Base-by-base conservation (phyloP, 352 stramenopile species). In the Nothophytophthora sp. region DNA sequence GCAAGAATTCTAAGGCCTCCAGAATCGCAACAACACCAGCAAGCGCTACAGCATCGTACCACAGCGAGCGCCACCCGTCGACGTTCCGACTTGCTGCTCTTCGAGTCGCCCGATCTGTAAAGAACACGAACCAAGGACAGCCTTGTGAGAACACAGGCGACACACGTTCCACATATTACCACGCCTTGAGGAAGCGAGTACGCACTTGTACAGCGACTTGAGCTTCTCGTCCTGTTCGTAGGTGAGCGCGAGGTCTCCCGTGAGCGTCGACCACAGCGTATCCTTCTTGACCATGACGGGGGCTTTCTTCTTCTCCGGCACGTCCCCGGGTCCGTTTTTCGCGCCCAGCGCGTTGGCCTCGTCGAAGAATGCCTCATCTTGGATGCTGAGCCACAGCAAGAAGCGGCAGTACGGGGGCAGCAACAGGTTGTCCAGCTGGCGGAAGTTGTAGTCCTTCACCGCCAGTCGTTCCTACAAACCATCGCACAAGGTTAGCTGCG, bases 201-300 rank as follows among this genome's bases (percentile, higher is more conserved):
- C 76, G 40, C 68, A 90, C 84, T 92, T 95, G 69, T 95, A 95
- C 6, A 93, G 50, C 4, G 77, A 77, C 60, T 92, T 92, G 47
- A 96, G 76, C 50, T 96, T 96, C 55, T 96, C 86, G 45, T 96
- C 86, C 57, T 96, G 86, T 29, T 96, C 86, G 53, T 96, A 96
- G 3, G 86, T 96, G 19, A 96, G 68, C 15, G 80, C 76, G 10
- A 96, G 64, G 36, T 94, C 86, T 29, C 40, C 63, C 5, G 86
- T 91, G 28, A 96, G 47, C 7, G 83, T 88, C 23, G 81, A 72
- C 86, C 86, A 96, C 5, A 96, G 69, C 32, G 69, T 85, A 39
- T 94, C 82, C 54, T 92, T 93, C 70, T 92, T 92, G 28, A 90
- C 79, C 28, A 74, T 67, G 15, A 70, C 66, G 2, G 80, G 65